Evolutionary conservation across 371 early-diverging fungal genomes (phyloP).

Genomic region (Capniomyces stellatus): DNA sequence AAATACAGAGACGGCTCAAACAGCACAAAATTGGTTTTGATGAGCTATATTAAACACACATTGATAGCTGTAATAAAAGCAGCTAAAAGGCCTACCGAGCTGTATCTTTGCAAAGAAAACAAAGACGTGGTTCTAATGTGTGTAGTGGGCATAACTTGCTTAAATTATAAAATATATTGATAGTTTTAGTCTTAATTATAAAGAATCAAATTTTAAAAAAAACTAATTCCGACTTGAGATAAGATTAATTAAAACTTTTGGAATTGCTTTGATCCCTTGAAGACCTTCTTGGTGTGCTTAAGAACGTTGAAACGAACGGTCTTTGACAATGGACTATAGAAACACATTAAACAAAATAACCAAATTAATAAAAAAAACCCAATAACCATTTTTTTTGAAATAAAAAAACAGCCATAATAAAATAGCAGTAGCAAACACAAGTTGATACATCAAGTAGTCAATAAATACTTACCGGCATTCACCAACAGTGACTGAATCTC

Average conservation of each 20-base stretch:
- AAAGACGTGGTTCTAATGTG: too few relatives aligned
- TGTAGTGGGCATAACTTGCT: too few relatives aligned
- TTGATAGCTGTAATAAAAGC: too few relatives aligned
- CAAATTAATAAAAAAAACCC: neutral
- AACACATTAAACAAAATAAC: neutral
- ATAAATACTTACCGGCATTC: slow-evolving; percentile 96
- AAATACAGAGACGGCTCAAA: too few relatives aligned
- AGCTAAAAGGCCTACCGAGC: too few relatives aligned
- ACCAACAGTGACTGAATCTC: slow-evolving; percentile 94
- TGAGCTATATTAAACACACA: too few relatives aligned
- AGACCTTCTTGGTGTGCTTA: slow-evolving; percentile 74
- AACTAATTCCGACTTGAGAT: too few relatives aligned
- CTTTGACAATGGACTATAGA: slow-evolving; percentile 90
- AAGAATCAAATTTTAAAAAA: too few relatives aligned
- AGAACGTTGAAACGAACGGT: slow-evolving; percentile 98
- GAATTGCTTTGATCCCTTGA: slow-evolving; percentile 87
- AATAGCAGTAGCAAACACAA: slow-evolving; percentile 89
- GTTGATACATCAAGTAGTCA: slow-evolving; percentile 95
- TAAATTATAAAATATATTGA: too few relatives aligned
- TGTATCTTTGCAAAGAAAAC: too few relatives aligned
- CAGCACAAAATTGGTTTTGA: too few relatives aligned
- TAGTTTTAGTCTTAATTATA: too few relatives aligned
- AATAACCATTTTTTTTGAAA: neutral
- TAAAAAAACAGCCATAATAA: slow-evolving; percentile 45
- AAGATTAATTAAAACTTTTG: slow-evolving; percentile 95